A percentile compares a stretch with the other conserved stretches of the same genome.
These are phyloP conservation scores for Spirogloea muscicola DNA, from an alignment of 139 green algal species.

Conservation along the genomic window DNA sequence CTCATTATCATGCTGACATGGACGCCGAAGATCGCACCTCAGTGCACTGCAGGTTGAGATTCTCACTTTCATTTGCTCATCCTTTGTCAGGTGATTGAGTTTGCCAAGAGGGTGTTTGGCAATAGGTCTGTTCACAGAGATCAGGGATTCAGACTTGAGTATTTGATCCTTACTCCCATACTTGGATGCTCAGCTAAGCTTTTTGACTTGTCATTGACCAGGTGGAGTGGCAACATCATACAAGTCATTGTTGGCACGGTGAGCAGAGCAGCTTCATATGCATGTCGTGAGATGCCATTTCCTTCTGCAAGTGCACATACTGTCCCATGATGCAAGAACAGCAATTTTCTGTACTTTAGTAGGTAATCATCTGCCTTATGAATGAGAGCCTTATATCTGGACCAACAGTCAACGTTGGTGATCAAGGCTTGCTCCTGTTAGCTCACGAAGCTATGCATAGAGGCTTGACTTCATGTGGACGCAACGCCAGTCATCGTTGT, in stretches of 20 bases:
- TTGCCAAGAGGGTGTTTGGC: no score
- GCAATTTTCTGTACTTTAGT: no score
- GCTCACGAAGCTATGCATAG: neutral
- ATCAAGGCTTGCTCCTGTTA: neutral
- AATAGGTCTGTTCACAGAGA: neutral
- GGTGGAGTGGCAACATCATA: slow-evolving; percentile 24
- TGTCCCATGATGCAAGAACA: no score
- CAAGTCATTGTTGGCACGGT: slow-evolving; percentile 46
- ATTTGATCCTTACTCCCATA: no score
- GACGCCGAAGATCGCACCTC: slow-evolving; percentile 64
- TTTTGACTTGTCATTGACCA: neutral
- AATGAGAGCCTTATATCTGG: neutral
- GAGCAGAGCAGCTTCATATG: no score
- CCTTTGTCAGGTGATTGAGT: neutral
- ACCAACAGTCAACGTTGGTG: neutral
- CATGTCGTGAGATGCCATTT: no score
- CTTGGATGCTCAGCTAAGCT: neutral
- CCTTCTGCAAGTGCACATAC: no score
- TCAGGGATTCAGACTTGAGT: neutral
- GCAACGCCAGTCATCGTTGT: neutral
- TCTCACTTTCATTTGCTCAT: neutral
- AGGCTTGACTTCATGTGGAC: neutral
- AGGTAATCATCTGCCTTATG: neutral
- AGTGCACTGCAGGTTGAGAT: slow-evolving; percentile 69
- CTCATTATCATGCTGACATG: slow-evolving; percentile 89